Evolutionary conservation across 768 basidiomycete genomes (phyloP), one percentile per base, ranked within the genome.

Genomic region (Leccinum rimulosum): DNA sequence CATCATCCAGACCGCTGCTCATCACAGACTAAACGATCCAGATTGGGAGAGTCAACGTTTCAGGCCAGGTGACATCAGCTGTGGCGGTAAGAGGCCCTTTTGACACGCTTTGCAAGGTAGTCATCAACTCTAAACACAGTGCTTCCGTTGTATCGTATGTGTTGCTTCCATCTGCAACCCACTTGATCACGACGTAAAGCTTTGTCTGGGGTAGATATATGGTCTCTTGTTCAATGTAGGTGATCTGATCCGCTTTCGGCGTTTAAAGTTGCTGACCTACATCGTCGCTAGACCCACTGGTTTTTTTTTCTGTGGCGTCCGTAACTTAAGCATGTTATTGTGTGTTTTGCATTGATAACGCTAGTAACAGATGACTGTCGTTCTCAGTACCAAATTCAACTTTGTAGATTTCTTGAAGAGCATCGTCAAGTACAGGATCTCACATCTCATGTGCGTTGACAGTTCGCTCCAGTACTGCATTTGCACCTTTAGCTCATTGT

Each of bases 111-210:
- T 45, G n/a, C 40, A 22, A 25, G 15, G 31, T 25, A 30, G 31
- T 43, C 52, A 70, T 49, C 6, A 12, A 19, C 17, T 14, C 17
- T 52, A 40, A 50, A 0, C 19, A 14, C 54, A 86, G 85, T 83
- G 25, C 74, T 87, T 25, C 86, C 86, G 14, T 64, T 87, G 9
- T 87, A 83, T 68, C 86, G 85, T 87, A 66, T 69, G 83, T 70
- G 35, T 22, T 17, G 2, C 47, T 36, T 56, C 31, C 12, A 2
- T 35, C 38, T 50, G 28, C 17, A 10, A 7, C 3, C 5, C n/a
- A 14, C 7, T 27, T 50, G 50, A 50, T 51, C 14, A 36, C 9
- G 28, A 60, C 14, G 14, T 14, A 27, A 33, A 45, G 19, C 19
- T 19, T 53, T 40, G 59, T 17, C 48, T 48, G 22, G 38, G 38